Conservation (phyloP, 352 stramenopile genomes). For the Paralagenidium karlingii region DNA sequence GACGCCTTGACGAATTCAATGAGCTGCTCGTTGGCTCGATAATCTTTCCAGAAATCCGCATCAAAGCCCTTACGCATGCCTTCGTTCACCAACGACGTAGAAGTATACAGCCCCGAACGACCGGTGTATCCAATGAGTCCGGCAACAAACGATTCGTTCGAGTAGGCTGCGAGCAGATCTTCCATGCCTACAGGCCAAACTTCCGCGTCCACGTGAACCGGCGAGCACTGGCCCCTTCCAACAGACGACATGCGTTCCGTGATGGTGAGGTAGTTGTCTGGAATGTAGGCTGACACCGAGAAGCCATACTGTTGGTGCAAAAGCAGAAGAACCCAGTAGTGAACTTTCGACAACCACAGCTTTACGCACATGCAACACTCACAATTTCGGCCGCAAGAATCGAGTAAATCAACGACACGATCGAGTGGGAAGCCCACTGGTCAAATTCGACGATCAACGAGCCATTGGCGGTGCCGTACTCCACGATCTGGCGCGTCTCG, state of each 20-base stretch:
- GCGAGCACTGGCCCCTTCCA: slow-evolving; percentile 7
- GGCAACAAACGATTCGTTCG: too few species aligned
- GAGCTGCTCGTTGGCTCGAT: slow-evolving; percentile 17
- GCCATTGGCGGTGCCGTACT: slow-evolving; percentile 9
- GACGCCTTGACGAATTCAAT: slow-evolving; percentile 15
- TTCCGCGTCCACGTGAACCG: slow-evolving; percentile 45
- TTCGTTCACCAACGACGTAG: slow-evolving; percentile 15
- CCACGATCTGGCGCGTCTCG: too few species aligned
- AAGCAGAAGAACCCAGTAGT: too few species aligned
- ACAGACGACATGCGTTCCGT: background rate
- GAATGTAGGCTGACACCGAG: too few species aligned
- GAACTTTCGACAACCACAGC: too few species aligned
- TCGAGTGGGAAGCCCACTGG: slow-evolving; percentile 17
- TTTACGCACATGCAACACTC: too few species aligned
- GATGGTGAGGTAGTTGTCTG: background rate
- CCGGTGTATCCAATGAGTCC: slow-evolving; percentile 17
- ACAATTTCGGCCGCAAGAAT: slow-evolving; percentile 38
- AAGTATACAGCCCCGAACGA: slow-evolving; percentile 23
- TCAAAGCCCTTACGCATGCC: slow-evolving; percentile 14
- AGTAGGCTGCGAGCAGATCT: slow-evolving; percentile 16
- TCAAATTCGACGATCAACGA: slow-evolving; percentile 32
- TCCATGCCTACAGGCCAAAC: slow-evolving; percentile 28
- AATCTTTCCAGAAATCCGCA: slow-evolving; percentile 42
- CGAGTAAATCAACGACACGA: slow-evolving; percentile 23
- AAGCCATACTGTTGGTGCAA: too few species aligned